A percentile compares a stretch with the other conserved stretches of the same genome.
Evolutionary conservation across 192 early-diverging fungal genomes (phyloP).

Genomic region (Martensiomyces pterosporus): DNA sequence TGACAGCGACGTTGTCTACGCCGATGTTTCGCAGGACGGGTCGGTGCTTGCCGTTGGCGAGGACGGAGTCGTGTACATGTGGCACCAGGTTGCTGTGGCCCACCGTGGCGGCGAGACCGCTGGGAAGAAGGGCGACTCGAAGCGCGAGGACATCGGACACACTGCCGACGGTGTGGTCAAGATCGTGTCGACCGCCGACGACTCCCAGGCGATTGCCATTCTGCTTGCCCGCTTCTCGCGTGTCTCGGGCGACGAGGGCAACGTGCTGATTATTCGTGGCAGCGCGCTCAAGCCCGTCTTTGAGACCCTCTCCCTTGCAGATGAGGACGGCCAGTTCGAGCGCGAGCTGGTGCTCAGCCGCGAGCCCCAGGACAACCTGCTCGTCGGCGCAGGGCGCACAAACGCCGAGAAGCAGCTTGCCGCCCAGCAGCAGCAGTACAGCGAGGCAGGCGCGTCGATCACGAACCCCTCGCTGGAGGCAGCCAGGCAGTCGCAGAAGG

Average conservation of each 20-base stretch:
- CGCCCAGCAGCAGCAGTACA: constrained; percentile 17
- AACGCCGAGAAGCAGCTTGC: constrained; percentile 15
- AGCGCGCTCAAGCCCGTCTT: constrained; percentile 27
- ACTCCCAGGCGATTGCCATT: constrained; percentile 4
- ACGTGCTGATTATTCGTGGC: constrained; percentile 38
- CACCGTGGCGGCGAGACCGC: constrained; percentile 1
- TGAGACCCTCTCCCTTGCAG: constrained; percentile 33
- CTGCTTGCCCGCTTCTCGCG: constrained; percentile 40
- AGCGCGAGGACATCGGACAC: constrained; percentile 18
- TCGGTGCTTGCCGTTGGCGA: constrained; percentile 33
- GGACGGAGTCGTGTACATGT: constrained; percentile 25
- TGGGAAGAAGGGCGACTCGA: background rate
- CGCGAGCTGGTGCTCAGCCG: constrained; percentile 16
- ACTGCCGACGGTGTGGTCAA: constrained; percentile 25
- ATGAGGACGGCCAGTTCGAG: constrained; percentile 25
- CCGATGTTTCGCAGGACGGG: constrained; percentile 28
- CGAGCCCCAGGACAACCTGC: constrained; percentile 16
- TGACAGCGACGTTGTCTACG: constrained; percentile 19
- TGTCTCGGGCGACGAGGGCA: constrained; percentile 22
- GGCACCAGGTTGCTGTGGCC: constrained; percentile 34
- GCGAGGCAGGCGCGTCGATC: constrained; percentile 15
- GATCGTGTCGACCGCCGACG: constrained; percentile 3
- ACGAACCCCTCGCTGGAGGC: constrained; percentile 10
- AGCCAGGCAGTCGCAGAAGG: constrained; percentile 12
- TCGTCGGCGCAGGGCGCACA: constrained; percentile 3